These are phyloP conservation scores for Hondaea fermentalgiana DNA, from an alignment of 108 stramenopile genomes.

Conservation along the genomic window DNA sequence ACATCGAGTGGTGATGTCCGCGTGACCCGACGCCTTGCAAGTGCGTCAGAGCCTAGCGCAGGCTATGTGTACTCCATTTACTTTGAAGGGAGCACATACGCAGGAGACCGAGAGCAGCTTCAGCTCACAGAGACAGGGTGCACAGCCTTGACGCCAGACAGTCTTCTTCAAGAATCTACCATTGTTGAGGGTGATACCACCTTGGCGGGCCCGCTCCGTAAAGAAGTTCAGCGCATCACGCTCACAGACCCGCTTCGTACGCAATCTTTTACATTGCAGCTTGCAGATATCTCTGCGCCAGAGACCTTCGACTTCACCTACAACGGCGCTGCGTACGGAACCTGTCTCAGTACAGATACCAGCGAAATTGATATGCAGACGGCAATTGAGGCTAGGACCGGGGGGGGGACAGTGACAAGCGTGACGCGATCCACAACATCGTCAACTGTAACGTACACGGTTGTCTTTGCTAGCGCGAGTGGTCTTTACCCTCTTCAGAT, in stretches of 20 bases:
- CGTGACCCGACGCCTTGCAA: constrained; percentile 48
- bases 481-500: not conserved
- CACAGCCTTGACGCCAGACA: not conserved
- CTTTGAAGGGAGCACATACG: constrained; percentile 43
- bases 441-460: not conserved
- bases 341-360: not conserved
- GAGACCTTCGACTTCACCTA: not conserved
- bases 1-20: constrained; percentile 40
- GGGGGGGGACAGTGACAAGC: not conserved
- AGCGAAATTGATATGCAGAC: not conserved
- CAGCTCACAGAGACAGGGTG: not conserved
- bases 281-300: not conserved
- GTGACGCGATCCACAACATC: not conserved
- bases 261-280: not conserved
- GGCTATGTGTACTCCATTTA: constrained; percentile 57
- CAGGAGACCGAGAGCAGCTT: not conserved
- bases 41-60: constrained; percentile 49
- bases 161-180: not conserved
- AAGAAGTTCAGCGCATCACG: not conserved
- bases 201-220: not conserved
- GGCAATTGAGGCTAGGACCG: not conserved
- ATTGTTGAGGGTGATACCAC: not conserved
- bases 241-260: not conserved
- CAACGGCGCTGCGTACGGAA: not conserved
- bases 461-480: not conserved